Evolutionary conservation across 768 basidiomycete genomes (phyloP), one percentile per base, ranked within the genome.

Genomic region (Rhizopogon vulgaris): DNA sequence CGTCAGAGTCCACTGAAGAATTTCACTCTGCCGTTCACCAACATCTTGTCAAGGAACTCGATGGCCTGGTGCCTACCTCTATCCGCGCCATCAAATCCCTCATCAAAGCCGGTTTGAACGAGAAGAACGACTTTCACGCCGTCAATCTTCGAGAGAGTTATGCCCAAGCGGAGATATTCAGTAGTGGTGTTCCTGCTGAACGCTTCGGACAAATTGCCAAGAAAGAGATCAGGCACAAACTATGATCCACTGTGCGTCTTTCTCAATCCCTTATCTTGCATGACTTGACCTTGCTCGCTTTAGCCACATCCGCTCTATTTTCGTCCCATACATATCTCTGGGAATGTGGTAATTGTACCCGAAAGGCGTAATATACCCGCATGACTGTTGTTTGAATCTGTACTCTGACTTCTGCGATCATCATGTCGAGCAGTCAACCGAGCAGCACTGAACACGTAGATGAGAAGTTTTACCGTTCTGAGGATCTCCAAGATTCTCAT

Each of bases 111-210:
- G 83, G 79, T 14, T 54, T 84, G 55, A 70, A 77, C 37, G 85
- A 85, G 58, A 82, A 78, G 64, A 84, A 84, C 41, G 68, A 80
- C 49, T 77, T 80, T 3, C 82, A 87, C 61, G 78, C 78, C 3
- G 78, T 79, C 10, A 84, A 84, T 58, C 70, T 86, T 12, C 74
- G 85, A 41, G 85, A 87, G 66, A 83, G 81, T 49, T 85, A 85
- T 60, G 83, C 80, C 10, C 85, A 87, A 68, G 84, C 84, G 3
- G 80, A 78, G 42, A 73, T 78, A 46, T 78, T 87, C 60, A 78
- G 75, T 4, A 84, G 78, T 50, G 85, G 84, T 1, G 66, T 80
- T 38, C 86, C 86, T 9, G 36, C 52, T 1, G 63, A 65, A 54
- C 77, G 78, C 41, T 89, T 87, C 56, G 66, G 57, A 22, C 76